phyloP scores from a whole-genome alignment of 2,329 filamentous ascomycete genomes.

The Trichoderma sp. region DNA sequence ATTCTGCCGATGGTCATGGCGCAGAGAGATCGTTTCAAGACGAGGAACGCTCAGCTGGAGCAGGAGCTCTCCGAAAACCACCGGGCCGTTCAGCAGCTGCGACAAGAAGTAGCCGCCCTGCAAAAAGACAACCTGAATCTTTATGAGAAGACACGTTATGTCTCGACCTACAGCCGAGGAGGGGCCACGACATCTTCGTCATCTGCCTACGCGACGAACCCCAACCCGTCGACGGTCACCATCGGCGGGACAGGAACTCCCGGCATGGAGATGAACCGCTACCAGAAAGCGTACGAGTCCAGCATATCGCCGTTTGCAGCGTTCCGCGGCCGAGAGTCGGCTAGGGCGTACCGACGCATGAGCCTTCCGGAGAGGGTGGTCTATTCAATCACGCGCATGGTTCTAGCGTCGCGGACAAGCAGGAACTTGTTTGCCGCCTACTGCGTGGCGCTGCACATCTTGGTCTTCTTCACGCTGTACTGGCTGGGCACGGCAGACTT shows the following conservation, averaged over 20 bases:
- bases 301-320: conserved; percentile 95
- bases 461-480: conserved; percentile 87
- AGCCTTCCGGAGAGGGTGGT: conserved; percentile 86
- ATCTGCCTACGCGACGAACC: conserved; percentile 69
- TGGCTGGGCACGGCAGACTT: conserved; percentile 74
- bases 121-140: conserved; percentile 96
- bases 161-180: conserved; percentile 86
- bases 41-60: conserved; percentile 89
- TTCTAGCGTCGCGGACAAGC: conserved; percentile 86
- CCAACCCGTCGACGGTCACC: conserved; percentile 74
- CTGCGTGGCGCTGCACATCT: conserved; percentile 82
- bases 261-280: conserved; percentile 76
- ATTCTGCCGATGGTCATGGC: conserved; percentile 98
- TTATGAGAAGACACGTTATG: conserved; percentile 97
- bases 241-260: conserved; percentile 60
- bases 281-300: conserved; percentile 89
- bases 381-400: conserved; percentile 87
- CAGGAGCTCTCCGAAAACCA: conserved; percentile 86
- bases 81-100: conserved; percentile 77
- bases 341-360: conserved; percentile 90
- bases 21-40: conserved; percentile 97
- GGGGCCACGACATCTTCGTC: conserved; percentile 63
- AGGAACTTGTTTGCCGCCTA: conserved; percentile 94
- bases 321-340: conserved; percentile 90
- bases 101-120: conserved; percentile 86